A percentile compares a stretch with the other conserved stretches of the same genome.
Conservation (phyloP, 306 rosid species). For the Medicago arabica region DNA sequence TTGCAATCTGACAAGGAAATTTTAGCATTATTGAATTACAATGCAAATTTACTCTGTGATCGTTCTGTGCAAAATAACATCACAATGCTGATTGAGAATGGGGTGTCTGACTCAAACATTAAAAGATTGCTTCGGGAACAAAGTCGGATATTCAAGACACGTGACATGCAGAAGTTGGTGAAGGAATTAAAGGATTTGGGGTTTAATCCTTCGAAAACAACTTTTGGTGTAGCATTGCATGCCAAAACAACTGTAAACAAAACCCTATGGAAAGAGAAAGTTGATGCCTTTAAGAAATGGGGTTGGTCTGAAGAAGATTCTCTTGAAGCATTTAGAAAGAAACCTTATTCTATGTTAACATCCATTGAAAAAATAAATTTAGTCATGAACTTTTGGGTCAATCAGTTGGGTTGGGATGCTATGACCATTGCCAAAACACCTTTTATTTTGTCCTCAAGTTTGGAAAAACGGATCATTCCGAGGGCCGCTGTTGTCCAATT, state of each 20-base stretch:
- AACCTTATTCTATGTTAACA: conserved; percentile 43
- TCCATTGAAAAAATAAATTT: conserved; percentile 49
- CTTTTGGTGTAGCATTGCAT: too few species aligned
- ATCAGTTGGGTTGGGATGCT: conserved; percentile 43
- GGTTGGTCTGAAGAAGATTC: conserved; percentile 56
- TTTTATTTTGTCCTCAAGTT: conserved; percentile 19
- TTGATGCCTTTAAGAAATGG: conserved; percentile 51
- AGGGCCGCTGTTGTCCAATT: conserved; percentile 44
- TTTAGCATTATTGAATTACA: too few species aligned
- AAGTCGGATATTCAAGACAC: too few species aligned
- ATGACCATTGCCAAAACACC: conserved; percentile 1
- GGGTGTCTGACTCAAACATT: neutral
- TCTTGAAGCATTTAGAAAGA: conserved; percentile 41
- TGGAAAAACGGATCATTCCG: conserved; percentile 55
- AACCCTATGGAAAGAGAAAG: conserved; percentile 45
- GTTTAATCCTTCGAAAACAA: too few species aligned
- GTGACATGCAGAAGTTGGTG: neutral
- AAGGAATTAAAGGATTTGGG: neutral
- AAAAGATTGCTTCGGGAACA: too few species aligned
- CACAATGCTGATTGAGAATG: too few species aligned
- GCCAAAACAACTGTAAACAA: too few species aligned
- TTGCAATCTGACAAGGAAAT: neutral
- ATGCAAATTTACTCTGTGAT: too few species aligned
- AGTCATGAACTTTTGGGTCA: conserved; percentile 49
- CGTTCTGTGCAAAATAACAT: too few species aligned